A percentile compares a stretch with the other conserved stretches of the same genome.
Conservation (phyloP, 2,329 filamentous ascomycete genomes). For the Malbranchea zuffiana region DNA sequence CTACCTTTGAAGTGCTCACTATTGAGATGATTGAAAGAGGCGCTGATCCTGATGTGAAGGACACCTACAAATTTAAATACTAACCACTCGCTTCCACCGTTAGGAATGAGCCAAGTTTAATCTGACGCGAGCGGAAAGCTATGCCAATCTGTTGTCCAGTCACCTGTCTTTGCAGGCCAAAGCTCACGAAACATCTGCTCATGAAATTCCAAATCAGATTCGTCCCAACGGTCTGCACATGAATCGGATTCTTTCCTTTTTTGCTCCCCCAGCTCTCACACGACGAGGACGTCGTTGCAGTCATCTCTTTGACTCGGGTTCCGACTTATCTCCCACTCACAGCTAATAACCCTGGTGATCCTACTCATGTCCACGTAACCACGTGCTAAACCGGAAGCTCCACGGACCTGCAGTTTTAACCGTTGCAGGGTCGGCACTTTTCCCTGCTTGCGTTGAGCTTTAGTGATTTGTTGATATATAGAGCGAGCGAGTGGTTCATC, state of each 20-base stretch:
- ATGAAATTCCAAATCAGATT: background rate
- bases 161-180: background rate
- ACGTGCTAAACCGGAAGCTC: background rate
- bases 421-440: background rate
- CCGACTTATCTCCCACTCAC: background rate
- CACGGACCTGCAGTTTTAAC: background rate
- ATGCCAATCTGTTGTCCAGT: constrained; percentile 1
- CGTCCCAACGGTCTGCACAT: background rate
- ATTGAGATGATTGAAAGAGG: no score
- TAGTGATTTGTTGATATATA: constrained; percentile 4
- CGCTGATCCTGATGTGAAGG: no score
- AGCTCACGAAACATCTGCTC: constrained; percentile 1
- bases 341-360: background rate
- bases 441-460: background rate
- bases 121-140: no score
- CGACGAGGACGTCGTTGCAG: background rate
- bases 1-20: no score
- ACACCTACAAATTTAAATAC: no score
- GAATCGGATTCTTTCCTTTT: background rate
- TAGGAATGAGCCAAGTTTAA: no score
- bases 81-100: no score
- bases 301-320: constrained; percentile 2
- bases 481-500: constrained; percentile 1
- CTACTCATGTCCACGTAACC: background rate
- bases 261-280: background rate